These are phyloP conservation scores for Rubroboletus pulcherrimus DNA, from an alignment of 768 basidiomycete genomes.

Conservation along the genomic window DNA sequence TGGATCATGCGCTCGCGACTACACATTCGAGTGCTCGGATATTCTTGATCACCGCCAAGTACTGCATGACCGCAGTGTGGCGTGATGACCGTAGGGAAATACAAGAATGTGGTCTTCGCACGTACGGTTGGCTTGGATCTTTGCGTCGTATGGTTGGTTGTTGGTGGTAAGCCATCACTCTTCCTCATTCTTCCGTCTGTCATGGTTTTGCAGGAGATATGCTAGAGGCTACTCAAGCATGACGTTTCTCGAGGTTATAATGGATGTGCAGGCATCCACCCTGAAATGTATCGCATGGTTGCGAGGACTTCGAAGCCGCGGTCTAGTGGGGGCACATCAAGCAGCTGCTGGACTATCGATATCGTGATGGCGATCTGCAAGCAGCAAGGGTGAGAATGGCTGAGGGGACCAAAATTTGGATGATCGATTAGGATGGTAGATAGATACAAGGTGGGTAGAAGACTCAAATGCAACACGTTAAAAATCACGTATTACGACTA, in stretches of 20 bases:
- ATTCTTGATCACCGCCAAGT: constrained; percentile 88
- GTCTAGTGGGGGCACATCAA: constrained; percentile 61
- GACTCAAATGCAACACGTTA: background rate
- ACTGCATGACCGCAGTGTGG: constrained; percentile 80
- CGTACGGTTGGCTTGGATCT: constrained; percentile 39
- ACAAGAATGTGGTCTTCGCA: constrained; percentile 46
- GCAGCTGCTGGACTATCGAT: constrained; percentile 66
- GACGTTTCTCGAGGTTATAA: constrained; percentile 50
- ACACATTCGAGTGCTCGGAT: constrained; percentile 85
- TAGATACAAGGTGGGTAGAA: background rate
- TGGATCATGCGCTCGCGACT: constrained; percentile 83
- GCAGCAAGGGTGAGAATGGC: background rate
- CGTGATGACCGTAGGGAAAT: constrained; percentile 58
- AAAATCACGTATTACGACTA: background rate
- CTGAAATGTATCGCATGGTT: constrained; percentile 61
- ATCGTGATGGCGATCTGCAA: constrained; percentile 1
- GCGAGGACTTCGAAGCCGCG: constrained; percentile 54
- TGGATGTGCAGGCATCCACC: constrained; percentile 60
- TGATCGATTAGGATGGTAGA: constrained; percentile 1
- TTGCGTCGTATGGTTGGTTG: constrained; percentile 56
- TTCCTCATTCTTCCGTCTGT: background rate
- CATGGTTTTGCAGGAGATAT: constrained; percentile 48
- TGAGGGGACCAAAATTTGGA: background rate
- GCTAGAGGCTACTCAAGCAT: constrained; percentile 49
- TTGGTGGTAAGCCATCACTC: constrained; percentile 62